A percentile compares a stretch with the other conserved stretches of the same genome.
phyloP scores from a whole-genome alignment of 495 filamentous ascomycete genomes.

The Penicillium fimorum region DNA sequence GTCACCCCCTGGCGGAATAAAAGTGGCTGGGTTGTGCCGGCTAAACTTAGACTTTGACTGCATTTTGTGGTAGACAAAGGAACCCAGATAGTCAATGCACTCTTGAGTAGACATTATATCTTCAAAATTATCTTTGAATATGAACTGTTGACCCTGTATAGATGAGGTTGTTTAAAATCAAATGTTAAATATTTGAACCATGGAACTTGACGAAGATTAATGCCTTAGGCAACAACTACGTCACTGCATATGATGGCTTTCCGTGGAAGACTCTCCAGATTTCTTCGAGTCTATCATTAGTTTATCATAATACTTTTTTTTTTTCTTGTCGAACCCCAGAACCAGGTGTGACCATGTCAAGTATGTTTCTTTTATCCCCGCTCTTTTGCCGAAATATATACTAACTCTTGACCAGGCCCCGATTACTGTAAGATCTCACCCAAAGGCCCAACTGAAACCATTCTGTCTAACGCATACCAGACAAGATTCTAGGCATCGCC shows the following conservation, averaged over 20 bases:
- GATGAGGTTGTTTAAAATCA: background rate
- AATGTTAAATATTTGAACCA: constrained; percentile 2
- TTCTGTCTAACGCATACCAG: constrained; percentile 26
- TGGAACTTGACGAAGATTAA: background rate
- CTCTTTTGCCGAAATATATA: background rate
- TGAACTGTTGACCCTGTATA: background rate
- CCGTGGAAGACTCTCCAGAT: background rate
- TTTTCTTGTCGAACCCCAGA: background rate
- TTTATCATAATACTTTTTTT: background rate
- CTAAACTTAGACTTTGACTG: constrained; percentile 2
- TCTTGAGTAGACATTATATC: background rate
- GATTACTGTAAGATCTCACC: constrained; percentile 25
- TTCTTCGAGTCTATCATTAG: background rate
- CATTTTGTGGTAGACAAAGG: constrained; percentile 3
- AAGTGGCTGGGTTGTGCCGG: constrained; percentile 14
- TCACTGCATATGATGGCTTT: constrained; percentile 17
- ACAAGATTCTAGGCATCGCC: constrained; percentile 70
- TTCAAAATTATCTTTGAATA: background rate
- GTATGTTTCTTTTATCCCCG: constrained; percentile 15
- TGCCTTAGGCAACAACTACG: constrained; percentile 17
- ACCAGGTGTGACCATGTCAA: constrained; percentile 22
- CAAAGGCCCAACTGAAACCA: background rate
- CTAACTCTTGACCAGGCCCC: constrained; percentile 16
- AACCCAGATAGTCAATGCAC: background rate
- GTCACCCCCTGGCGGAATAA: constrained; percentile 8